Base-by-base conservation (phyloP, 495 filamentous ascomycete genomes). In the Penicillium argentinense region DNA sequence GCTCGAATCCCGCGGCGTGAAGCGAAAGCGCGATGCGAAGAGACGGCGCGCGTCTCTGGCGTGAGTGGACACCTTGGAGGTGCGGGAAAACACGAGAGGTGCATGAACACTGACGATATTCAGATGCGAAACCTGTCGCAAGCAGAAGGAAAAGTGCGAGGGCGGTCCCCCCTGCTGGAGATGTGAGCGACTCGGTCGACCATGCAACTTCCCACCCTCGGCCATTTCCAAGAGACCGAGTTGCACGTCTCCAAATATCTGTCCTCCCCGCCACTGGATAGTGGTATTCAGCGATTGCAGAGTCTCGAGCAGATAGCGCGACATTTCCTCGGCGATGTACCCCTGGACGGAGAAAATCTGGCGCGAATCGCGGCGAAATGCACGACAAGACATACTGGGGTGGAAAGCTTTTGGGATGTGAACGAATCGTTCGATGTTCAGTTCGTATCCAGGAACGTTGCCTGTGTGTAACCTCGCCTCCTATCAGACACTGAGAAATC, bases 61-160 rank as follows among this genome's bases (percentile, higher is more conserved):
- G 47, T 42, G 39, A 38, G 52, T 46, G 14, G 24, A 13, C 21
- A 24, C 26, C 24, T 7, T 9, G 36, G 17, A 39, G 1, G 7
- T 3, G 12, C 38, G 38, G 6, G 16, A 41, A 19, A n/a, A 22
- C 12, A 5, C 7, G 5, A 41, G 3, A 5, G 12, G 7, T 5
- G 16, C 11, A 6, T 3, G 4, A 30, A 3, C 14, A 24, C 25
- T 42, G n/a, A 47, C 2, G 8, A 1, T 26, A 9, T 26, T 7
- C 6, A 73, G 70, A 25, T 73, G 70, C 38, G 70, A 73, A 42
- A 68, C 63, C 7, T 73, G 70, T 43, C 64, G 68, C 21, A 64
- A 66, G 37, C 68, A 71, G 3, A 73, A 73, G 42, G 70, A 73
- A 45, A 73, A 73, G 56, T 75, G 72, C 47, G 71, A 73, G 56